These are phyloP conservation scores for Trichophyton equinum DNA, from an alignment of 2,329 filamentous ascomycete genomes.

Conservation along the genomic window DNA sequence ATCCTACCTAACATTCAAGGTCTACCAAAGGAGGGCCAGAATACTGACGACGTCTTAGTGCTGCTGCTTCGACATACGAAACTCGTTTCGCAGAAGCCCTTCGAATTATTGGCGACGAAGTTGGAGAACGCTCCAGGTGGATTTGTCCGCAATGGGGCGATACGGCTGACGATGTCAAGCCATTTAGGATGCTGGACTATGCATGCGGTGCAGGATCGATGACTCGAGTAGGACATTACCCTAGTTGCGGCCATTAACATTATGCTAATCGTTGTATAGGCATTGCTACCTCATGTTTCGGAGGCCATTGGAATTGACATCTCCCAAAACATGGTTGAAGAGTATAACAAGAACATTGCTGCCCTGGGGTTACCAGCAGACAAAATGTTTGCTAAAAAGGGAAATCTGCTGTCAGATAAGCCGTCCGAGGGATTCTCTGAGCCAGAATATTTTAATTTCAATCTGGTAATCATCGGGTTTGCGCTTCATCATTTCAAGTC, in stretches of 20 bases:
- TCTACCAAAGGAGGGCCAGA: too few relatives aligned
- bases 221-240: slow-evolving; percentile 42
- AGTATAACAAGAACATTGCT: slow-evolving; percentile 50
- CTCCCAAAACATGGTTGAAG: slow-evolving; percentile 55
- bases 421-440: slow-evolving; percentile 46
- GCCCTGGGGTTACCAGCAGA: slow-evolving; percentile 37
- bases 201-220: slow-evolving; percentile 60
- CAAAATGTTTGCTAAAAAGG: slow-evolving; percentile 46
- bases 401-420: slow-evolving; percentile 44
- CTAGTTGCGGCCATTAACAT: not conserved
- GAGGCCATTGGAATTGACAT: slow-evolving; percentile 57
- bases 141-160: slow-evolving; percentile 46
- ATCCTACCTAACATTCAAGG: not conserved
- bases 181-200: slow-evolving; percentile 54
- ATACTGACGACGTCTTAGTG: not conserved
- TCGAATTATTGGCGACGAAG: slow-evolving; percentile 41
- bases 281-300: slow-evolving; percentile 49
- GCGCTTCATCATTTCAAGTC: slow-evolving; percentile 58
- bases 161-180: slow-evolving; percentile 18
- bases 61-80: slow-evolving; percentile 36
- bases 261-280: slow-evolving; percentile 26
- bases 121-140: slow-evolving; percentile 45
- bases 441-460: slow-evolving; percentile 55
- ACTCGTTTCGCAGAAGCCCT: slow-evolving; percentile 43
- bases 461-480: slow-evolving; percentile 51